Base-by-base conservation (phyloP, 2,329 filamentous ascomycete species). In the Fusarium hainanense region DNA sequence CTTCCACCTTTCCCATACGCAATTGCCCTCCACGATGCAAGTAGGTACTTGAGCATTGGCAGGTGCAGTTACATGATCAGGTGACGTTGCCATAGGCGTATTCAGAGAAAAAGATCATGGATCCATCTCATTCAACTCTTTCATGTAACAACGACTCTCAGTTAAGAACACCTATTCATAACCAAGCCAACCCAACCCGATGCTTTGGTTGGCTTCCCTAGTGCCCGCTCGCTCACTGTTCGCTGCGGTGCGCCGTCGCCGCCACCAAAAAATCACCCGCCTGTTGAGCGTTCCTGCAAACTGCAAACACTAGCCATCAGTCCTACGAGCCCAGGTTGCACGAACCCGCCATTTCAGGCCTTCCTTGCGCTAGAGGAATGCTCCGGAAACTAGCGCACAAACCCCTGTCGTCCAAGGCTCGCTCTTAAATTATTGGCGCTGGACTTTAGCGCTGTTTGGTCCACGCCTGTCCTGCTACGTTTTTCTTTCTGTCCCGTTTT, bases 191-290 rank as follows among this genome's bases (percentile, higher is more conserved):
- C 21, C 42, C 50, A 69, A 63, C 73, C 73, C 73, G 59, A 70
- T 61, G 68, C 62, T 50, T 48, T 71, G 70, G 72, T 40, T 55
- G 65, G 63, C 58, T 72, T 74, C 50, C 68, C 66, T 75, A 75
- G 73, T 74, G 73, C 68, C 73, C 73, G 73, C 63, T 52, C 44
- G 30, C 58, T 50, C 54, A 30, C 61, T 70, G 58, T 55, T 72
- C 46, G 43, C 48, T 59, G 60, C 27, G 42, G 56, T 55, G 23
- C 44, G 52, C 66, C 65, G 56, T 54, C 67, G 51, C 63, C 43
- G 52, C 56, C 57, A 47, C 54, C 37, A 27, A 18, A 34, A 34
- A 20, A 28, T 44, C 43, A 48, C 46, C 56, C 54, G 47, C 51
- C 50, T 61, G 42, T 55, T 56, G 34, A 37, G 34, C 57, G 41